These are phyloP conservation scores for Trichoderma afroharzianum DNA, from an alignment of 2,329 filamentous ascomycete genomes.

Conservation along the genomic window DNA sequence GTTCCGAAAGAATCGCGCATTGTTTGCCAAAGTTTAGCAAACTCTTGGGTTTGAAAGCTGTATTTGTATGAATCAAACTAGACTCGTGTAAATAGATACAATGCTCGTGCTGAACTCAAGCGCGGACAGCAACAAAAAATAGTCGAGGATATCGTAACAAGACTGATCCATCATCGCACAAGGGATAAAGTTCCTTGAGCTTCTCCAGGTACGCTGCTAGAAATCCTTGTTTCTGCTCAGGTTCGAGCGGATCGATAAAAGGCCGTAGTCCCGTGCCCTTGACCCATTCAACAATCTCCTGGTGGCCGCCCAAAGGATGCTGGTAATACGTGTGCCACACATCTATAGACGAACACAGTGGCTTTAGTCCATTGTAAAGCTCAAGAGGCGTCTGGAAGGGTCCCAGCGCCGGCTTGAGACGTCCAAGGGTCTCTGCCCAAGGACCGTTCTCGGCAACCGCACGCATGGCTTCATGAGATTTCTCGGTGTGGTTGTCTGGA, in stretches of 20 bases:
- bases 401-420: conserved; percentile 40
- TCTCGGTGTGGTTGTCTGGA: conserved; percentile 46
- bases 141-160: conserved; percentile 53
- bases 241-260: conserved; percentile 46
- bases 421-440: conserved; percentile 33
- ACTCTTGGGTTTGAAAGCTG: not conserved
- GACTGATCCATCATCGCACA: conserved; percentile 49
- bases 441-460: conserved; percentile 35
- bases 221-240: conserved; percentile 41
- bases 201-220: conserved; percentile 43
- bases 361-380: conserved; percentile 48
- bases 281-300: conserved; percentile 57
- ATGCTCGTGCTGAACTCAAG: not conserved
- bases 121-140: conserved; percentile 46
- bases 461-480: conserved; percentile 49
- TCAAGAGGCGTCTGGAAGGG: conserved; percentile 44
- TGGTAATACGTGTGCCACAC: conserved; percentile 54
- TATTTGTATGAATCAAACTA: not conserved
- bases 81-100: not conserved
- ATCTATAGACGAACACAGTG: conserved; percentile 41
- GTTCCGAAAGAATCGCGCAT: conserved; percentile 37
- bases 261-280: conserved; percentile 54
- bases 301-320: conserved; percentile 46
- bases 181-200: conserved; percentile 42
- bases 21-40: conserved; percentile 29